These are phyloP conservation scores for Kurtzmaniella fragi DNA, from an alignment of 805 yeast species.

Conservation along the genomic window DNA sequence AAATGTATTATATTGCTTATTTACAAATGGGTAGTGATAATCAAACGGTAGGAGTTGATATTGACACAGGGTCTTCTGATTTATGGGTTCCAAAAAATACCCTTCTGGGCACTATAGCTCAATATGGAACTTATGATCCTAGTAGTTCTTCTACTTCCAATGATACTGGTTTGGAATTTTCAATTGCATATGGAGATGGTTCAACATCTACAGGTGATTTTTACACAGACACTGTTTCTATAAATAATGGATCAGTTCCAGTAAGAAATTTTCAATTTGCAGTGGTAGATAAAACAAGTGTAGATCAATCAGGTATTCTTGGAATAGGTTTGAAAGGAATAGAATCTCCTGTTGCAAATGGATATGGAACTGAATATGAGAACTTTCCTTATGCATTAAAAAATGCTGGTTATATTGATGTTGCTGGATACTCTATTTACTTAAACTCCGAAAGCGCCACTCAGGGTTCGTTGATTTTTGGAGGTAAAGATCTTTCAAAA, in stretches of 20 bases:
- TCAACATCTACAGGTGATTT: conserved; percentile 48
- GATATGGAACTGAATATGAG: conserved; percentile 11
- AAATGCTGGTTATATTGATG: conserved; percentile 9
- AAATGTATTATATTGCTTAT: conserved; percentile 2
- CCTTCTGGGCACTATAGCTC: too few species aligned
- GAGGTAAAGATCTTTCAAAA: background rate
- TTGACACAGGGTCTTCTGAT: conserved; percentile 8
- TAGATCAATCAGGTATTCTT: conserved; percentile 14
- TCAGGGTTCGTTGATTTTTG: background rate
- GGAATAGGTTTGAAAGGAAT: conserved; percentile 20
- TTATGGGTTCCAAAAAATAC: conserved; percentile 4
- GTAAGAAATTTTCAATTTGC: conserved; percentile 8
- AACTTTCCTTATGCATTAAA: conserved; percentile 25
- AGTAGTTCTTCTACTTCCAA: conserved; percentile 25
- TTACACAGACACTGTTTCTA: conserved; percentile 21
- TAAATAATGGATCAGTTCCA: conserved; percentile 8
- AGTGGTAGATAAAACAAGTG: conserved; percentile 6
- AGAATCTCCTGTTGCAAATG: too few species aligned
- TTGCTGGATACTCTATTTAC: background rate
- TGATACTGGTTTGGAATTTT: conserved; percentile 22
- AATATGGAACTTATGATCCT: conserved; percentile 35
- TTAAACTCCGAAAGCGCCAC: background rate
- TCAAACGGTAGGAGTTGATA: conserved; percentile 3
- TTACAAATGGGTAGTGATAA: conserved; percentile 4
- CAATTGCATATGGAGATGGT: conserved; percentile 44